Evolutionary conservation across 1,284 basidiomycete genomes (phyloP), one percentile per base, ranked within the genome.

Genomic region (Cryptococcus sp.): DNA sequence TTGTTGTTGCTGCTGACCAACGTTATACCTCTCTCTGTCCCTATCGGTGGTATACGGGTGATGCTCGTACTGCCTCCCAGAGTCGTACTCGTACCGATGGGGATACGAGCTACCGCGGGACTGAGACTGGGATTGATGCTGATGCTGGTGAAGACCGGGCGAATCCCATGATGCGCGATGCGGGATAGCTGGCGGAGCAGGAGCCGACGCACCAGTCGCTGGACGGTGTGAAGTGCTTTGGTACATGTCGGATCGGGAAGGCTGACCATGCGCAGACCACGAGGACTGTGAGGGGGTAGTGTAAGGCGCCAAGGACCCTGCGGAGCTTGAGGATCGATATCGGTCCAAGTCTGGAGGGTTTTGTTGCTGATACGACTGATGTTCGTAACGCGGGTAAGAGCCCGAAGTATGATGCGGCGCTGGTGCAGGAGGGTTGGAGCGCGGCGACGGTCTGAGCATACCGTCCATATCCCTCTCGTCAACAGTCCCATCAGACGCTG

Each of bases 401-500:
- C 8, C 10, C 5, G 31, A 35, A 13, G 31, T 13, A 13, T 35
- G 31, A 6, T 27, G 25, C 19, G 53, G 53, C 27, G 23, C 46
- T 13, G 55, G 48, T 5, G 42, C 31, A 45, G 68, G 62, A 7
- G 61, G 55, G 8, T 44, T 39, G 5, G 57, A 53, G 31, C 65
- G 39, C 4, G 68, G 67, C 16, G 64, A 66, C 17, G 67, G 67
- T 53, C 67, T 50, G 13, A 53, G 45, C 49, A 59, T 48, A 11
- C 53, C 60, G 27, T 71, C 72, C 16, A 66, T 61, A 40, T 74
- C 72, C 27, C 67, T 57, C 50, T 77, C 75, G 31, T 74, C 73
- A 1, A 75, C 69, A 3, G 75, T 77, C 13, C 69, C 74, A 53
- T 77, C 75, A 0, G 74, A 75, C 1, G 66, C 71, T 15, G 70